Evolutionary conservation across 2,329 filamentous ascomycete species (phyloP), one percentile per base, ranked within the genome.

Genomic region (Phialophora expanda): DNA sequence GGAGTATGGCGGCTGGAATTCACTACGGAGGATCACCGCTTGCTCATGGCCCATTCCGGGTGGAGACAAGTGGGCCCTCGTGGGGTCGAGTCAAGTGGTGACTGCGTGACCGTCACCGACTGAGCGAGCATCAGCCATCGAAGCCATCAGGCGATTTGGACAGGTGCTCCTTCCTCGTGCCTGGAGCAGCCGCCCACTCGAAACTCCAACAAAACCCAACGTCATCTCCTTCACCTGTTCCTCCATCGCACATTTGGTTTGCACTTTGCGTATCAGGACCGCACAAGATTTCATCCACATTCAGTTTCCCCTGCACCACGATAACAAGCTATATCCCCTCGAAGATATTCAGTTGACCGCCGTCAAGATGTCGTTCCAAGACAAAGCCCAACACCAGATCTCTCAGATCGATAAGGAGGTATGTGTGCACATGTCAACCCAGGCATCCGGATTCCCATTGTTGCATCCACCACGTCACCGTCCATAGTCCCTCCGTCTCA

Each of bases 401-500:
- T 85, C 85, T 73, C 86, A 88, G 81, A 85, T 89, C 76, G 87
- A 89, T 82, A 89, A 89, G 80, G 86, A 87, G 84, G 86, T 88
- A 77, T 73, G 66, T 69, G 66, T 60, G 62, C 67, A 65, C 67
- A 65, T 69, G 62, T 61, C 58, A 65, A 32, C 22, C 58, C 60
- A 66, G 62, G 61, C 50, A 56, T 6, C 61, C 44, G 56, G 26
- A 20, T 34, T 54, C 46, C 50, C 53, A 54, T 28, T 20, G 34
- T 28, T 38, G 17, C 20, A 14, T 41, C n/a, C 30, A n/a, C 24
- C 38, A 8, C 30, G 12, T 17, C 48, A 53, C 38, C 48, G 34
- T 51, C 58, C 34, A 34, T 22, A 11, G 4, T 53, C 20, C 11
- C 17, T 20, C 20, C n/a, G 46, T 22, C 34, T 41, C 46, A 41